These are phyloP conservation scores for Lanmaoa pseudosensibilis DNA, from an alignment of 768 basidiomycete genomes.

Conservation along the genomic window DNA sequence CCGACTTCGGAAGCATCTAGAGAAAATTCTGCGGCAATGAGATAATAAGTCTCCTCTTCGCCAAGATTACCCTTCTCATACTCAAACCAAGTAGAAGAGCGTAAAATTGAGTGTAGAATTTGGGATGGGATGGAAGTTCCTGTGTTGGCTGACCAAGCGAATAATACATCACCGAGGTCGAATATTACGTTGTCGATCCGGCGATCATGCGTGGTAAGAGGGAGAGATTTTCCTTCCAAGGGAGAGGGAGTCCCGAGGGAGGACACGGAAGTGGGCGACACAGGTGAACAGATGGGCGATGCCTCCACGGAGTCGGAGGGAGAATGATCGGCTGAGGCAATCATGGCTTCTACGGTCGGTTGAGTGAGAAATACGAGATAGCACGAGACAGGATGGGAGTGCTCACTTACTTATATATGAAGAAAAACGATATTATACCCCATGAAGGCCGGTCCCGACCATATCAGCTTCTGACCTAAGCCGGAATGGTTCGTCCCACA, in stretches of 20 bases:
- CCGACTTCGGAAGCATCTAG: constrained; percentile 14
- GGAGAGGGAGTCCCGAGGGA: constrained; percentile 5
- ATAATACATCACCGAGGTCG: constrained; percentile 24
- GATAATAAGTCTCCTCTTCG: constrained; percentile 11
- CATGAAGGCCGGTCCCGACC: neutral
- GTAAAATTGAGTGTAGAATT: constrained; percentile 12
- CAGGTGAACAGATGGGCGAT: neutral
- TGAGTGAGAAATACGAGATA: neutral
- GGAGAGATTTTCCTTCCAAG: neutral
- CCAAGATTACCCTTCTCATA: constrained; percentile 22
- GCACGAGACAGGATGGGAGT: neutral
- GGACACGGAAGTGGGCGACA: neutral
- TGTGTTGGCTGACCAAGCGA: constrained; percentile 22
- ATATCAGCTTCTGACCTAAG: neutral
- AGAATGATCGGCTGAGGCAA: neutral
- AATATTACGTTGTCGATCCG: constrained; percentile 24
- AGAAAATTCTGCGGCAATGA: constrained; percentile 13
- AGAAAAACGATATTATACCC: no score
- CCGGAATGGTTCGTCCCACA: no score
- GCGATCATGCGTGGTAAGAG: constrained; percentile 1
- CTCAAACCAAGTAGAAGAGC: constrained; percentile 22
- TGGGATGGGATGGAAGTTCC: constrained; percentile 13
- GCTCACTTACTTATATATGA: neutral
- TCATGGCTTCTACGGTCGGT: neutral
- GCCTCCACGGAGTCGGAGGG: neutral